phyloP scores from a whole-genome alignment of 495 filamentous ascomycete species.

The Aspergillus homomorphus region DNA sequence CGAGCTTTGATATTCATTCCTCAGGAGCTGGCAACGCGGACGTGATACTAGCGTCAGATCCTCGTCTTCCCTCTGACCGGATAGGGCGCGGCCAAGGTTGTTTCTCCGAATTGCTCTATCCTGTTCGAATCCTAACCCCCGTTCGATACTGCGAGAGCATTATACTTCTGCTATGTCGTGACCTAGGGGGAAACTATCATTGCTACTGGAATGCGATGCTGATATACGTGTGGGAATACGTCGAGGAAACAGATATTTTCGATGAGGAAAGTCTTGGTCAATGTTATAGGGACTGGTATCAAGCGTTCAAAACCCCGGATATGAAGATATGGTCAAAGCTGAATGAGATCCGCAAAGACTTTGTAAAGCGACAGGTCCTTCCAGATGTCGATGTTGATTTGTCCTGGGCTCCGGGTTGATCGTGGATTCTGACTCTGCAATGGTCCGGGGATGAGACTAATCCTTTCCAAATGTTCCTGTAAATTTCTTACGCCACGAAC shows the following conservation, averaged over 20 bases:
- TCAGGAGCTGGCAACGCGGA: constrained; percentile 6
- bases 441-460: no score
- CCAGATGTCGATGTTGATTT: no score
- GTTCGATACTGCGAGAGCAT: constrained; percentile 25
- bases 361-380: no score
- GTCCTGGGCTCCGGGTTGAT: no score
- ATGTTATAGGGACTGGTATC: constrained; percentile 20
- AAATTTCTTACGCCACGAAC: no score
- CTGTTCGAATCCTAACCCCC: constrained; percentile 23
- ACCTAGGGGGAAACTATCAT: constrained; percentile 12
- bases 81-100: constrained; percentile 27
- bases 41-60: constrained; percentile 20
- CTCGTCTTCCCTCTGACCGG: constrained; percentile 17
- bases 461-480: no score
- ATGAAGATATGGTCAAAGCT: no score
- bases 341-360: no score
- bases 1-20: constrained; percentile 15
- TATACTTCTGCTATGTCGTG: constrained; percentile 27
- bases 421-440: no score
- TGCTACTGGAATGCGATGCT: constrained; percentile 28
- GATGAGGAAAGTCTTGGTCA: constrained; percentile 20
- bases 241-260: constrained; percentile 26
- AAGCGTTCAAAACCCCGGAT: constrained; percentile 22
- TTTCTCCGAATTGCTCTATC: constrained; percentile 7
- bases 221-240: constrained; percentile 25